Evolutionary conservation across 129 eudicot genomes (phyloP).

Genomic region (Apium graveolens): DNA sequence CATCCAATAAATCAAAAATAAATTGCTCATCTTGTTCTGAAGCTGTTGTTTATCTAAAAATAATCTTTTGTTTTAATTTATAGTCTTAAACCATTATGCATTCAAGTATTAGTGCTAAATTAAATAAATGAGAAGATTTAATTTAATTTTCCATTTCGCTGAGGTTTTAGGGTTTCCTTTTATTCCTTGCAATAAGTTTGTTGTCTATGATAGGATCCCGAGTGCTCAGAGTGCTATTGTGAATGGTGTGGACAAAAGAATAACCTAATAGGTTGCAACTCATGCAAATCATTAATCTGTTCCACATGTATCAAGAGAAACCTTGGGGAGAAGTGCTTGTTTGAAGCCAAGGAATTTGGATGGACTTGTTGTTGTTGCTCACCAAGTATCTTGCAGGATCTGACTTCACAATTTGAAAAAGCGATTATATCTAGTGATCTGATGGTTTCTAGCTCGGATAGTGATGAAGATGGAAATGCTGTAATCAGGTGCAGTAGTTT

Average conservation of each 20-base stretch:
- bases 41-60: neutral
- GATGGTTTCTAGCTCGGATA: slow-evolving; percentile 62
- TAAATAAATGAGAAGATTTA: neutral
- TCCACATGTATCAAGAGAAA: slow-evolving; percentile 51
- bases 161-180: neutral
- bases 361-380: slow-evolving; percentile 73
- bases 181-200: neutral
- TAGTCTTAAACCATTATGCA: neutral
- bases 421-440: slow-evolving; percentile 39
- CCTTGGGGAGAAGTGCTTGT: slow-evolving; percentile 53
- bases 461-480: slow-evolving; percentile 35
- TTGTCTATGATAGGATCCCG: slow-evolving; percentile 42
- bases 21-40: neutral
- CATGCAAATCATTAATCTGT: slow-evolving; percentile 56
- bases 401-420: slow-evolving; percentile 45
- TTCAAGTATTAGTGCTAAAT: neutral
- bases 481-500: slow-evolving; percentile 43
- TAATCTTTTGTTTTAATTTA: neutral
- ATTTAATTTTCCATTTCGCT: neutral
- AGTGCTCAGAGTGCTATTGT: slow-evolving; percentile 61
- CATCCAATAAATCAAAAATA: neutral
- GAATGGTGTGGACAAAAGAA: slow-evolving; percentile 60
- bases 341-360: slow-evolving; percentile 34
- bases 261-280: slow-evolving; percentile 44
- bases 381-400: slow-evolving; percentile 46